phyloP scores from a whole-genome alignment of 2,329 filamentous ascomycete species.

The Verruconis gallopava region DNA sequence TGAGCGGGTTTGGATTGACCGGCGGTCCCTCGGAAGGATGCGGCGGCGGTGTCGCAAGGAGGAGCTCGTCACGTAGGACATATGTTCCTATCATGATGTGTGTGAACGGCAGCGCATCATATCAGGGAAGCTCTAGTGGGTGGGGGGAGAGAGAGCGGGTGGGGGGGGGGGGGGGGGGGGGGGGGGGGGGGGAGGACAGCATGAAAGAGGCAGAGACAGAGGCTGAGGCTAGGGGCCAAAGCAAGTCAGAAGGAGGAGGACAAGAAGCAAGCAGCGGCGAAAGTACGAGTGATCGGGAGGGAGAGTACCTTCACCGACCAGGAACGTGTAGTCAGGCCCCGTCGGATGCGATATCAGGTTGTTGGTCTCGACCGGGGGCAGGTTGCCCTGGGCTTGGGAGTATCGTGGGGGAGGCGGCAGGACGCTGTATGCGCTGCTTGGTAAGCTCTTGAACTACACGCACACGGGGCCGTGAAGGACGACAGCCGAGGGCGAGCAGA shows the following conservation, averaged over 20 bases:
- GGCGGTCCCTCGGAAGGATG: conserved; percentile 88
- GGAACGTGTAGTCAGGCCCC: conserved; percentile 74
- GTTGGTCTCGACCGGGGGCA: conserved; percentile 82
- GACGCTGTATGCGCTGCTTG: conserved; percentile 4
- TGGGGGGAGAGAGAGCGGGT: too few species aligned
- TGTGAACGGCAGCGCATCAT: neutral
- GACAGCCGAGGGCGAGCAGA: too few species aligned
- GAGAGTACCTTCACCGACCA: conserved; percentile 74
- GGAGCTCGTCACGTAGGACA: conserved; percentile 76
- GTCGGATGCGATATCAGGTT: conserved; percentile 72
- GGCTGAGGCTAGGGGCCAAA: too few species aligned
- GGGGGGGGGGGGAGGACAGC: too few species aligned
- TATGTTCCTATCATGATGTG: conserved; percentile 58
- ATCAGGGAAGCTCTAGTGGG: neutral
- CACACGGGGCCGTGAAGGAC: too few species aligned
- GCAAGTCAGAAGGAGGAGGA: neutral
- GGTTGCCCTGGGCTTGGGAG: conserved; percentile 59
- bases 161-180: too few species aligned
- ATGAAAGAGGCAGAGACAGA: too few species aligned
- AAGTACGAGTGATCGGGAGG: neutral
- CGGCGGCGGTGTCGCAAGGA: conserved; percentile 74
- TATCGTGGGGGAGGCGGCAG: conserved; percentile 78
- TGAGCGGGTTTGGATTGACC: conserved; percentile 78
- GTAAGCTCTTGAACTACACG: too few species aligned
- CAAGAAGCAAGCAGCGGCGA: neutral